These are phyloP conservation scores for Fusarium ambrosium DNA, from an alignment of 2,329 filamentous ascomycete genomes.

Conservation along the genomic window DNA sequence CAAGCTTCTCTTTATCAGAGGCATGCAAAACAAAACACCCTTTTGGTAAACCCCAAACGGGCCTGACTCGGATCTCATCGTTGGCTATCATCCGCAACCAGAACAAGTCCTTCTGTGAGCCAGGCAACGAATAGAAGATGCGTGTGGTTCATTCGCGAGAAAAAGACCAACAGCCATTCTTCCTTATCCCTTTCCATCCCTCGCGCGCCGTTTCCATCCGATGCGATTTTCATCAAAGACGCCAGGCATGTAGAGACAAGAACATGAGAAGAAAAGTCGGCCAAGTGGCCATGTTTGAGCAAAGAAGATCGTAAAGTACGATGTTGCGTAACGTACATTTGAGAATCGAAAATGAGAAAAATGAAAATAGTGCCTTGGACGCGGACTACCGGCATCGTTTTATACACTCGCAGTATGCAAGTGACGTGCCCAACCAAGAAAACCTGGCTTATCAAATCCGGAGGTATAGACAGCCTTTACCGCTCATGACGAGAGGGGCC, in stretches of 20 bases:
- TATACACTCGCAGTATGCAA: conserved; percentile 30
- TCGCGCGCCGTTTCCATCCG: conserved; percentile 42
- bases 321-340: conserved; percentile 53
- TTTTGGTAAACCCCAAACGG: conserved; percentile 37
- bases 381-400: conserved; percentile 28
- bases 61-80: conserved; percentile 14
- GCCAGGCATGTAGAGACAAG: conserved; percentile 41
- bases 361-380: conserved; percentile 35
- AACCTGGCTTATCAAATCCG: conserved; percentile 18
- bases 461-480: conserved; percentile 24
- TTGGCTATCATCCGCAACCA: background rate
- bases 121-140: conserved; percentile 44
- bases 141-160: conserved; percentile 23
- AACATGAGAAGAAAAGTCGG: conserved; percentile 38
- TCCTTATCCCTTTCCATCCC: conserved; percentile 29
- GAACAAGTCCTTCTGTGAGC: background rate
- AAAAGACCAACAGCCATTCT: conserved; percentile 32
- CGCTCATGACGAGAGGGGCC: conserved; percentile 21
- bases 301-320: conserved; percentile 52
- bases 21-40: conserved; percentile 37
- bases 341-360: conserved; percentile 51
- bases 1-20: conserved; percentile 29
- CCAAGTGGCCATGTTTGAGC: conserved; percentile 42
- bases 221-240: conserved; percentile 44
- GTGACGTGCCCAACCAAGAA: conserved; percentile 30